Conservation (phyloP, 495 filamentous ascomycete species). For the Geopyxis carbonaria region DNA sequence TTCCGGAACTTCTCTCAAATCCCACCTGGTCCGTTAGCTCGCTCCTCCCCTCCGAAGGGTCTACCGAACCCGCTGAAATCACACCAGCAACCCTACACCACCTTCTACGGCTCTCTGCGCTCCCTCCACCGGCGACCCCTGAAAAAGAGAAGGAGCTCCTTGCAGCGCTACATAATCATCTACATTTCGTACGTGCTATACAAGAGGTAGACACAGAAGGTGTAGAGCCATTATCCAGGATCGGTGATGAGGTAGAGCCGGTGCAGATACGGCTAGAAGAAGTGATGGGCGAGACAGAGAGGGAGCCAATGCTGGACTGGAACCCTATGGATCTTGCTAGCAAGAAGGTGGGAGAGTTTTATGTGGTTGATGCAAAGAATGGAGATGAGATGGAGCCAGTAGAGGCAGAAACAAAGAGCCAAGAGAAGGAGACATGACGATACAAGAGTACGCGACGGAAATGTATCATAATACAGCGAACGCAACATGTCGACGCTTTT, state of each 20-base stretch:
- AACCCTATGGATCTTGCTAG: conserved; percentile 8
- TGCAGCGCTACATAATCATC: conserved; percentile 56
- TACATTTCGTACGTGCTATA: conserved; percentile 74
- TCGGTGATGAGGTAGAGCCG: conserved; percentile 60
- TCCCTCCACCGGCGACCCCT: conserved; percentile 47
- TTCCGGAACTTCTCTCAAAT: conserved; percentile 45
- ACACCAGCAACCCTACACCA: conserved; percentile 45
- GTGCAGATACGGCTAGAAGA: conserved; percentile 18
- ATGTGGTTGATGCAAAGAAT: conserved; percentile 20
- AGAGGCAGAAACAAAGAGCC: too few species aligned
- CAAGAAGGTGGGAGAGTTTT: conserved; percentile 14
- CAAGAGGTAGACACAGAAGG: conserved; percentile 59
- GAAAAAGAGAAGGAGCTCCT: conserved; percentile 46
- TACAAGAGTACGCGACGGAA: too few species aligned
- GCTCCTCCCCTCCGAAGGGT: conserved; percentile 40
- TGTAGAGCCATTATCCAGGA: conserved; percentile 52
- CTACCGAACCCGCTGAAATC: conserved; percentile 29
- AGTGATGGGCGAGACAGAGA: conserved; percentile 2
- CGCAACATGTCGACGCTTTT: too few species aligned
- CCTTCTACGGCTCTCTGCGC: conserved; percentile 76
- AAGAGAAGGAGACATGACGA: too few species aligned
- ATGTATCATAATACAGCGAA: too few species aligned
- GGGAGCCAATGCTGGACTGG: conserved; percentile 9
- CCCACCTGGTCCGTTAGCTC: conserved; percentile 77
- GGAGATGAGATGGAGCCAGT: conserved; percentile 13